Evolutionary conservation across 495 filamentous ascomycete species (phyloP), one percentile per base, ranked within the genome.

Genomic region (Trypethelium eluteriae): DNA sequence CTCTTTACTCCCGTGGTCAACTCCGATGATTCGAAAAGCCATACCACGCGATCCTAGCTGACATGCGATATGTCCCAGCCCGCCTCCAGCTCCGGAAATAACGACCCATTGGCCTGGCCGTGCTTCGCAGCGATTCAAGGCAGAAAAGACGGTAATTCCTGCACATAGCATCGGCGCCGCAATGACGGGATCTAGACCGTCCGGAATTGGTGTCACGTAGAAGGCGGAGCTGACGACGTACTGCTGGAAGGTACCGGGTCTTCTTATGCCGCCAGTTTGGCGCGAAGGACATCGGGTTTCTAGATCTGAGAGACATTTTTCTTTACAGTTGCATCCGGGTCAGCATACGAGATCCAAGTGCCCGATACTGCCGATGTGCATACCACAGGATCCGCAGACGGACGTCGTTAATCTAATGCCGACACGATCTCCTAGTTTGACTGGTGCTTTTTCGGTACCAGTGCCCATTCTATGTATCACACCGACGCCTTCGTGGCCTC

Each of bases 211-310:
- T 2, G 87, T 89, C 25, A 89, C 86, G 70, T 89, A 78, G 71
- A 81, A 82, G 3, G 86, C 86, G 3, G 85, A 83, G 0, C 81
- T 82, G 1, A 88, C 65, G 18, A 82, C 81, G 70, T 89, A 91
- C 74, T 89, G 85, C 73, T 89, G 87, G 75, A 91, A 90, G 35
- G 87, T 91, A 39, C 88, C 87, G 0, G 86, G 86, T 14, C 36
- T 32, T 35, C 32, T 59, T 32, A 59, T 9, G 7, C 53, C 53
- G 4, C 53, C 53, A 36, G 53, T 35, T 36, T 36, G 34, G 32
- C 53, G 53, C 10, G 53, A 11, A 14, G 53, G 53, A 59, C 53
- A 59, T 14, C 53, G 11, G 1, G 53, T 59, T 36, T 59, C 53
- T 18, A 59, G 53, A 59, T 4, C 53, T 35, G 53, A 59, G 32